Evolutionary conservation across 2,329 filamentous ascomycete species (phyloP).

Genomic region (Trematosphaeria pertusa): DNA sequence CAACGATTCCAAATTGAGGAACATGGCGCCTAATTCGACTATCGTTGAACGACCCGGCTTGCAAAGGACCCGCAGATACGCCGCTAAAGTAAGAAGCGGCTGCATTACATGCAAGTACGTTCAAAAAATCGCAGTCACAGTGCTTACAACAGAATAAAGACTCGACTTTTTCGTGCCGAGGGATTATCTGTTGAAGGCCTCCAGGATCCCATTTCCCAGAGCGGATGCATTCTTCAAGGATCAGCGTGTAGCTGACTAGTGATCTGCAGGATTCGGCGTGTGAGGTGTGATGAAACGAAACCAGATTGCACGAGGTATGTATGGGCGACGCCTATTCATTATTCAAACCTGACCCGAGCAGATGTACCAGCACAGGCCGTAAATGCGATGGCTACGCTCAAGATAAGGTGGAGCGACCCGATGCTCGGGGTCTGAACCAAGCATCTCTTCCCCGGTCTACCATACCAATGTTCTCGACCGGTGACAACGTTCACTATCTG

Average conservation of each 20-base stretch:
- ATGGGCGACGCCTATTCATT: not conserved
- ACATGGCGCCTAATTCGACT: conserved; percentile 2
- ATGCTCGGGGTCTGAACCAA: not conserved
- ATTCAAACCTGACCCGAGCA: conserved; percentile 10
- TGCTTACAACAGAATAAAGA: not conserved
- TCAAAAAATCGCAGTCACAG: no score
- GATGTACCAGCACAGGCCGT: conserved; percentile 33
- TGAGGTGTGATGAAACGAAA: conserved; percentile 33
- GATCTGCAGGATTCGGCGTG: conserved; percentile 24
- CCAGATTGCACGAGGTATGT: conserved; percentile 28
- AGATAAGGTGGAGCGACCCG: not conserved
- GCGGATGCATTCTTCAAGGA: no score
- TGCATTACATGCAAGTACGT: conserved; percentile 16
- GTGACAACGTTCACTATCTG: conserved; percentile 21
- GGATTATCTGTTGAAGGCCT: no score
- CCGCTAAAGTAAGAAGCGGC: conserved; percentile 13
- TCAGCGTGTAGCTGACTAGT: conserved; percentile 11
- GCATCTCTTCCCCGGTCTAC: not conserved
- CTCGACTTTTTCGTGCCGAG: no score
- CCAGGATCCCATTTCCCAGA: no score
- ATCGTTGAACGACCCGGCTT: conserved; percentile 12
- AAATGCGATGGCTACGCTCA: conserved; percentile 29
- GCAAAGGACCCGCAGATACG: conserved; percentile 17
- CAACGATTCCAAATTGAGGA: no score
- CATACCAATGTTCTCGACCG: conserved; percentile 6